These are phyloP conservation scores for Termitomyces sp. DNA, from an alignment of 768 basidiomycete genomes.

Conservation along the genomic window DNA sequence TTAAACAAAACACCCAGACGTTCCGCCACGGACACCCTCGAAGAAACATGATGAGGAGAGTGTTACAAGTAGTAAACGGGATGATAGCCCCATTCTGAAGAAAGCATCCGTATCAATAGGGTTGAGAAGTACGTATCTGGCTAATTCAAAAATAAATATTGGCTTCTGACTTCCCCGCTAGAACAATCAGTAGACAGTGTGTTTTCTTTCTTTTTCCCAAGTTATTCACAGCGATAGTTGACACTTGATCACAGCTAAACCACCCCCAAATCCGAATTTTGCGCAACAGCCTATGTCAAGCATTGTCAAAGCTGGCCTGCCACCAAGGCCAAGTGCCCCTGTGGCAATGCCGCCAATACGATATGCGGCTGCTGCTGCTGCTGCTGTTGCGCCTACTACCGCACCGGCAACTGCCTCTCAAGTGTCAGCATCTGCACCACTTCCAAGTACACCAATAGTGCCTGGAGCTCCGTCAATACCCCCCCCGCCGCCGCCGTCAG, in stretches of 20 bases:
- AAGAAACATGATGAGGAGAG: slow-evolving; percentile 85
- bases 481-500: slow-evolving; percentile 26
- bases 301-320: slow-evolving; percentile 71
- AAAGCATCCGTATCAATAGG: slow-evolving; percentile 60
- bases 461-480: slow-evolving; percentile 36
- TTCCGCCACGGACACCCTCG: slow-evolving; percentile 54
- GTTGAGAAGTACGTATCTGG: slow-evolving; percentile 57
- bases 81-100: slow-evolving; percentile 77
- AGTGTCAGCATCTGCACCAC: slow-evolving; percentile 32
- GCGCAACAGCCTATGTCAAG: slow-evolving; percentile 68
- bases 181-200: slow-evolving; percentile 70
- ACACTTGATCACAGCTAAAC: slow-evolving; percentile 44
- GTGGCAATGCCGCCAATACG: slow-evolving; percentile 71
- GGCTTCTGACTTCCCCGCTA: slow-evolving; percentile 21
- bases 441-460: slow-evolving; percentile 29
- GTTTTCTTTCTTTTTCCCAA: too few relatives aligned
- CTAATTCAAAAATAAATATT: neutral
- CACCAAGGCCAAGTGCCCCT: slow-evolving; percentile 48
- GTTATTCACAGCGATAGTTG: slow-evolving; percentile 3
- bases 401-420: slow-evolving; percentile 26
- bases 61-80: slow-evolving; percentile 65
- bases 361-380: slow-evolving; percentile 89
- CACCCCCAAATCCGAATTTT: slow-evolving; percentile 70
- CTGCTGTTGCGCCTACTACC: slow-evolving; percentile 33
- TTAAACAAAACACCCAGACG: slow-evolving; percentile 34